Conservation (phyloP, 257 asterid species). For the Paulownia fortunei region DNA sequence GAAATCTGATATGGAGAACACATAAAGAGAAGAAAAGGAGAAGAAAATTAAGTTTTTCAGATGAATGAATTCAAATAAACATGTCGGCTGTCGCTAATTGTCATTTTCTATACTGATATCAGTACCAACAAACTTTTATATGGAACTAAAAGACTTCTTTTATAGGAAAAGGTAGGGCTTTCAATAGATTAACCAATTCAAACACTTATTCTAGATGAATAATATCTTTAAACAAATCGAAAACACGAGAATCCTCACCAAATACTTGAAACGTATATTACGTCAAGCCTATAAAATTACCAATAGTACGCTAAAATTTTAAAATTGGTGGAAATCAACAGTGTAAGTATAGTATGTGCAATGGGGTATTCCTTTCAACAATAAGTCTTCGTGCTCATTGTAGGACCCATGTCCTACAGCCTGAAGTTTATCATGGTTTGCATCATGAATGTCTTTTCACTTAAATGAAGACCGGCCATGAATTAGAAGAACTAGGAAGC, state of each 20-base stretch:
- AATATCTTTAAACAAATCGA: background rate
- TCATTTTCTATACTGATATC: background rate
- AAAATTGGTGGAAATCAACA: no score
- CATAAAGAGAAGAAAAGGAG: background rate
- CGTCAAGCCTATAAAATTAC: no score
- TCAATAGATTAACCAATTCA: slow-evolving; percentile 2
- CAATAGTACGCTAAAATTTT: no score
- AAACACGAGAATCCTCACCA: background rate
- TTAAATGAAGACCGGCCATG: background rate
- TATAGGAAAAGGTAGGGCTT: background rate
- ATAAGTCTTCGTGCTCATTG: background rate
- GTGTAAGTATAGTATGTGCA: no score
- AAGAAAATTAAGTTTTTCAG: background rate
- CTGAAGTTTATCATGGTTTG: no score
- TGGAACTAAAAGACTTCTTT: background rate
- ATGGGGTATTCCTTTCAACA: background rate
- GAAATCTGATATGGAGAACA: slow-evolving; percentile 4
- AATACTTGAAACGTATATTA: no score
- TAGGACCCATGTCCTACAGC: no score
- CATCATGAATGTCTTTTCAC: no score
- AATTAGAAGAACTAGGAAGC: background rate
- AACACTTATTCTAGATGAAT: background rate
- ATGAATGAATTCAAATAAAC: background rate
- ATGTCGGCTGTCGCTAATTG: background rate
- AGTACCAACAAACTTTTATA: background rate